Base-by-base conservation (phyloP, 495 filamentous ascomycete genomes). In the Aspergillus avenaceus region DNA sequence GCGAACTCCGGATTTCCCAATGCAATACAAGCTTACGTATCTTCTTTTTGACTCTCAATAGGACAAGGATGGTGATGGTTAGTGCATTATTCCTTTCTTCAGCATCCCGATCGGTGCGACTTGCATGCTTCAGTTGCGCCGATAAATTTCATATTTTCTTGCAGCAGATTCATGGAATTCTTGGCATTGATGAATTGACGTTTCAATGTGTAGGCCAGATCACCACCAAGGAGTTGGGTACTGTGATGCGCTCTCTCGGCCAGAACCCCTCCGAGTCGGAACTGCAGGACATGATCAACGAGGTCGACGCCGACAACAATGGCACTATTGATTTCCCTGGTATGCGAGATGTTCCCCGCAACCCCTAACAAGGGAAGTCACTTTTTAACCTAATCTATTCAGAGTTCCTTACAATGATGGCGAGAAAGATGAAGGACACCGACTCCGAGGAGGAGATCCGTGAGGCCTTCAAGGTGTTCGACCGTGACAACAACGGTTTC, bases 361-460 rank as follows among this genome's bases (percentile, higher is more conserved):
- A 11, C 14, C 21, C 6, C n/a, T 21, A 3, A 31, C 3, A 45
- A 5, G 9, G 0, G 13, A 18, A 38, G 37, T 16, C 8, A 31
- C 5, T 46, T 28, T 19, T 47, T 28, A 16, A 24, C 37, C 29
- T 9, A 29, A 14, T 48, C 12, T 14, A 5, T 21, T 34, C 61
- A 96, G 93, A 98, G 60, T 98, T 98, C 77, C 81, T 97, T 49
- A 97, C 93, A 52, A 98, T 97, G 95, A 98, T 98, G 93, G 93
- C 95, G 46, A 85, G 95, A 63, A 97, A 97, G 79, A 98, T 98
- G 95, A 98, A 97, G 82, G 95, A 97, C 64, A 97, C 95, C 59
- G 93, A 97, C 64, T 97, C 92, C 43, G 95, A 98, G 77, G 95
- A 97, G 78, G 93, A 98, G 72, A 97, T 98, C 65, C 88, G 95